Evolutionary conservation across 139 green algal species (phyloP).

Genomic region (Chlorella sp.): DNA sequence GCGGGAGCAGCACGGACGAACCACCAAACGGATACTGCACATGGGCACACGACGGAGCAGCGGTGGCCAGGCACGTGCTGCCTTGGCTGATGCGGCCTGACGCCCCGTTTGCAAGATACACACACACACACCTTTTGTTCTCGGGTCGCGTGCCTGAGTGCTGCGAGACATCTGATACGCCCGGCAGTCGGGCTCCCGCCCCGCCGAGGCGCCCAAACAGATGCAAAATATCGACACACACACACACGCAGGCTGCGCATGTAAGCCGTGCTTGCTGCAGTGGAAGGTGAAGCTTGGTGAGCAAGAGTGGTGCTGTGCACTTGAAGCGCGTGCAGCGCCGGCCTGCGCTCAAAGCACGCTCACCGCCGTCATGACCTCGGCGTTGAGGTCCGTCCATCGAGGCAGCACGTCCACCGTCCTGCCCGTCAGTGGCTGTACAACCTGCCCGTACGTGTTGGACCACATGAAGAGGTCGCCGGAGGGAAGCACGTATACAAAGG

Average conservation of each 20-base stretch:
- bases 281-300: too few species aligned
- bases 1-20: slow-evolving; percentile 13
- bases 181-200: not conserved
- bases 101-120: too few species aligned
- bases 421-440: slow-evolving; percentile 5
- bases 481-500: slow-evolving; percentile 9
- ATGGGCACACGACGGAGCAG: not conserved
- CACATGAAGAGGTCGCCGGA: slow-evolving; percentile 19
- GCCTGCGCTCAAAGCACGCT: not conserved
- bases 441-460: slow-evolving; percentile 23
- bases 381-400: not conserved
- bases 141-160: not conserved
- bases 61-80: too few species aligned
- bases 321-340: not conserved
- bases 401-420: not conserved
- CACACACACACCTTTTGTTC: too few species aligned
- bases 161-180: not conserved
- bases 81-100: too few species aligned
- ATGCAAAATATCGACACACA: too few species aligned
- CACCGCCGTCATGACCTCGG: not conserved
- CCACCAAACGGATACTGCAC: slow-evolving; percentile 13
- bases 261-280: too few species aligned
- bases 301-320: not conserved
- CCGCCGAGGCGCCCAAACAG: not conserved
- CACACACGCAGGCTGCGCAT: too few species aligned